phyloP scores from a whole-genome alignment of 2,329 filamentous ascomycete species.

The Botrytis fabae region DNA sequence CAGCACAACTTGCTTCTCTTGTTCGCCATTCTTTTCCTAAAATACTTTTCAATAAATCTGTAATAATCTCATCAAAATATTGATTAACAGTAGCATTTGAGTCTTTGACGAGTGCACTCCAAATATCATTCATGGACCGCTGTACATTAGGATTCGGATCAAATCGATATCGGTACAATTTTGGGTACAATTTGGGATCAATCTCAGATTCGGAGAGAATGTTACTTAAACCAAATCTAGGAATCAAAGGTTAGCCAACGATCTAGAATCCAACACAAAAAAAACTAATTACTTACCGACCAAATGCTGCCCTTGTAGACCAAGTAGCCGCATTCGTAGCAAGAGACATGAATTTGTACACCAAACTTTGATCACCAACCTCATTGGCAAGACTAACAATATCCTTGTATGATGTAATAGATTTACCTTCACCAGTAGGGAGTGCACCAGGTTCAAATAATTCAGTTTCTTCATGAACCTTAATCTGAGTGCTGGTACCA shows the following conservation, averaged over 20 bases:
- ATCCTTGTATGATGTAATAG: conserved; percentile 94
- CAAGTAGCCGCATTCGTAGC: conserved; percentile 95
- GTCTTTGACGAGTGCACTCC: conserved; percentile 94
- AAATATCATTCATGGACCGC: conserved; percentile 95
- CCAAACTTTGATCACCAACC: conserved; percentile 91
- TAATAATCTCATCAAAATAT: conserved; percentile 86
- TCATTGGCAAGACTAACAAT: conserved; percentile 95
- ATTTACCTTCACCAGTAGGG: conserved; percentile 48
- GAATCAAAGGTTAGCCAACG: not conserved
- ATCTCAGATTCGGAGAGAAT: conserved; percentile 86
- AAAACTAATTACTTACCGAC: conserved; percentile 48
- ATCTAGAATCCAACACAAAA: not conserved
- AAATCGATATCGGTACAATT: conserved; percentile 90
- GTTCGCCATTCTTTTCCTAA: conserved; percentile 91
- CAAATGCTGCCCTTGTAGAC: conserved; percentile 96
- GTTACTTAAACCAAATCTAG: conserved; percentile 77
- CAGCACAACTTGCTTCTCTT: conserved; percentile 87
- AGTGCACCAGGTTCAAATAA: conserved; percentile 45
- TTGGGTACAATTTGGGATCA: conserved; percentile 93
- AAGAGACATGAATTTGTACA: conserved; percentile 98
- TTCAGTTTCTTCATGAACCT: conserved; percentile 87
- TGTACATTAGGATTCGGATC: conserved; percentile 94
- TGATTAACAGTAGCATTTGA: conserved; percentile 71
- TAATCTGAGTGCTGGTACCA: conserved; percentile 68
- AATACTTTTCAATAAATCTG: conserved; percentile 82